Percentiles rank a stretch among this genome's conserved stretches.
phyloP scores from a whole-genome alignment of 768 basidiomycete species.

The Leccinum subtestaceum region DNA sequence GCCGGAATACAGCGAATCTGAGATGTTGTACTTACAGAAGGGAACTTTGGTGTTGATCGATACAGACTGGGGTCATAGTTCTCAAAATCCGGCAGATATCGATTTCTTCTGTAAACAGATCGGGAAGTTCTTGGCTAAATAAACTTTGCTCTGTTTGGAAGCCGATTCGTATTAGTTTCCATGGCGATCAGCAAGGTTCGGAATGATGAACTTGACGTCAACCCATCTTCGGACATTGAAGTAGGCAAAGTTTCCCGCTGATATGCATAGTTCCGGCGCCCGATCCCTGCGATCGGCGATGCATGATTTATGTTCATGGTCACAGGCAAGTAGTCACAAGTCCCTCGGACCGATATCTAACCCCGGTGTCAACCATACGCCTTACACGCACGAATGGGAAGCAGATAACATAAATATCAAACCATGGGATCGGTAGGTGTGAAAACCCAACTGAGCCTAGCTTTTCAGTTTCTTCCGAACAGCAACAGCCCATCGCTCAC shows the following conservation, averaged over 20 bases:
- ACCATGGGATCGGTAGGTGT: not conserved
- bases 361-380: not conserved
- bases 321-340: not conserved
- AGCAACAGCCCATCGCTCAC: not conserved
- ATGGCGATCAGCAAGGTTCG: not conserved
- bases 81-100: conserved; percentile 6
- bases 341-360: not conserved
- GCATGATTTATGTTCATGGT: conserved; percentile 3
- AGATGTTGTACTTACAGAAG: conserved; percentile 40
- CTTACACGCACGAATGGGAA: not conserved
- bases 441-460: not conserved
- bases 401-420: conserved; percentile 6
- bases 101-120: conserved; percentile 11
- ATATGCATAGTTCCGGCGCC: not conserved
- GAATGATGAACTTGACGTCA: not conserved
- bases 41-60: conserved; percentile 43
- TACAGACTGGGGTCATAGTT: conserved; percentile 29
- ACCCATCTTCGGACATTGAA: not conserved
- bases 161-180: not conserved
- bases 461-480: not conserved
- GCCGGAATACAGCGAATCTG: conserved; percentile 53
- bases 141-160: not conserved
- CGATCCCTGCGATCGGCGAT: not conserved
- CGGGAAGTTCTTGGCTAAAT: conserved; percentile 10
- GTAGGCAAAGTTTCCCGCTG: not conserved